A percentile compares a stretch with the other conserved stretches of the same genome.
phyloP scores from a whole-genome alignment of 306 rosid genomes.

The Pyrus bretschneideri region DNA sequence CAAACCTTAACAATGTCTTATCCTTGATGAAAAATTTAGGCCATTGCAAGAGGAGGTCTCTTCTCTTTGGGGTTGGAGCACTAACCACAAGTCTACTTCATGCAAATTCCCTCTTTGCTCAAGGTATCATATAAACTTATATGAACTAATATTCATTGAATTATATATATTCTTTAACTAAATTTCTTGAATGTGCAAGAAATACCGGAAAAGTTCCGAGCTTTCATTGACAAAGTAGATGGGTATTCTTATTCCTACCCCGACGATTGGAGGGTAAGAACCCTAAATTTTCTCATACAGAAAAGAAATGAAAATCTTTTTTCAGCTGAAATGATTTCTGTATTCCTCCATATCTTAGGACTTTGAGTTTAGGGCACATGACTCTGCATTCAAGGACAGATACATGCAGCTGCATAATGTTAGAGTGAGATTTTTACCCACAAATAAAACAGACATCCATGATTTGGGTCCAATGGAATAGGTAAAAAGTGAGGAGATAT shows the following conservation, averaged over 20 bases:
- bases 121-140: constrained; percentile 42
- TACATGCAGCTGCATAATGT: constrained; percentile 75
- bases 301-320: not conserved
- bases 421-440: constrained; percentile 88
- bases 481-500: constrained; percentile 25
- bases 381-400: constrained; percentile 92
- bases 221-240: constrained; percentile 72
- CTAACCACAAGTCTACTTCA: constrained; percentile 46
- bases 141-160: not conserved
- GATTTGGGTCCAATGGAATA: constrained; percentile 88
- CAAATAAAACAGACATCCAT: constrained; percentile 71
- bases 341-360: constrained; percentile 41
- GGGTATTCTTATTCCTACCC: constrained; percentile 90
- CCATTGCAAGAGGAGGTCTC: constrained; percentile 59
- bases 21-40: constrained; percentile 30
- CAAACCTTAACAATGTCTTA: not conserved
- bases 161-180: not conserved
- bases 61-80: constrained; percentile 71
- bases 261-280: constrained; percentile 86
- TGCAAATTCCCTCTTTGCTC: constrained; percentile 52
- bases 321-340: not conserved
- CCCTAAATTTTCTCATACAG: not conserved
- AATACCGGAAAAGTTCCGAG: constrained; percentile 50
- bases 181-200: constrained; percentile 33
- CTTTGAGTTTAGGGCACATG: constrained; percentile 90